Conservation (phyloP, 2,329 filamentous ascomycete species). For the Bipolaris zeicola region DNA sequence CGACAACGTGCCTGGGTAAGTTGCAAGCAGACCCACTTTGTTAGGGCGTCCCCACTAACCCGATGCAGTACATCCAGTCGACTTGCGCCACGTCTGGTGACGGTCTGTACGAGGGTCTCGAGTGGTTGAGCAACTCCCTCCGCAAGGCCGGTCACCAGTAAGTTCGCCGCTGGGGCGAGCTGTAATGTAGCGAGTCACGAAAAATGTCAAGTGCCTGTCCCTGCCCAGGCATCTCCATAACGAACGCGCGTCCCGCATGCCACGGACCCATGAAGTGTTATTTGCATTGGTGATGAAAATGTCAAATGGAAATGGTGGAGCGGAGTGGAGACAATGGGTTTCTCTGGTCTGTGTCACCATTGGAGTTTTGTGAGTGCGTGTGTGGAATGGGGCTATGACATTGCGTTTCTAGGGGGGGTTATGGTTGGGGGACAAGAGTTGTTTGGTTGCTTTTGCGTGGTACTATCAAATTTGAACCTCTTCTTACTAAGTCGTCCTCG, state of each 20-base stretch:
- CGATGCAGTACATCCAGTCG: slow-evolving; percentile 88
- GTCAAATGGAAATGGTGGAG: slow-evolving; percentile 45
- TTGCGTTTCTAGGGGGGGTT: slow-evolving; percentile 42
- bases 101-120: slow-evolving; percentile 98
- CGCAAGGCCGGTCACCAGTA: slow-evolving; percentile 60
- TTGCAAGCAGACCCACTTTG: slow-evolving; percentile 26
- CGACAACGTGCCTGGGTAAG: slow-evolving; percentile 98
- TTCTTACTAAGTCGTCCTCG: slow-evolving; percentile 31
- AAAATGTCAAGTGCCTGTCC: slow-evolving; percentile 38
- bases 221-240: slow-evolving; percentile 29
- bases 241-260: slow-evolving; percentile 32
- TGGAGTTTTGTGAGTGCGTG: slow-evolving; percentile 41
- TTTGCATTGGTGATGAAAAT: slow-evolving; percentile 37
- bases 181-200: slow-evolving; percentile 32
- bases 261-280: slow-evolving; percentile 37
- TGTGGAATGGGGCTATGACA: slow-evolving; percentile 37
- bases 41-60: slow-evolving; percentile 26
- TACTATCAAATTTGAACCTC: slow-evolving; percentile 49
- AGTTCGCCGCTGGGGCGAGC: slow-evolving; percentile 18
- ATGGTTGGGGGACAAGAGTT: slow-evolving; percentile 44
- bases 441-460: slow-evolving; percentile 46
- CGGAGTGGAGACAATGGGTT: slow-evolving; percentile 34
- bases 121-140: slow-evolving; percentile 61
- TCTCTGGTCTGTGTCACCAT: slow-evolving; percentile 40
- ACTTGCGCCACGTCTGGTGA: slow-evolving; percentile 99